phyloP scores from a whole-genome alignment of 2,329 filamentous ascomycete genomes.

The Aureobasidium melanogenum region DNA sequence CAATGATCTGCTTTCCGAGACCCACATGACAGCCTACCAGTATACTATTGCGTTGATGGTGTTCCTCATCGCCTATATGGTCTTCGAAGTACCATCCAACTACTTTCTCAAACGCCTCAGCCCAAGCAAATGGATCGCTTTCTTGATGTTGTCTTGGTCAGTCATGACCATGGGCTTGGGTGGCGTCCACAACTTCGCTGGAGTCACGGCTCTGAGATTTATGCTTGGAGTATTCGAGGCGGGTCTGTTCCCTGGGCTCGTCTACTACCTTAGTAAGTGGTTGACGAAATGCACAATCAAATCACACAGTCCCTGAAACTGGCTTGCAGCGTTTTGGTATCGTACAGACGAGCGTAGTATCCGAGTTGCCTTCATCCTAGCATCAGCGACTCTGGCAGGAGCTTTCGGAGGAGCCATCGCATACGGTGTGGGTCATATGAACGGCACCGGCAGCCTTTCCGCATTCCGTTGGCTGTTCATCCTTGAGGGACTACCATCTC shows the following conservation, averaged over 20 bases:
- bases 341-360: constrained; percentile 47
- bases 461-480: constrained; percentile 43
- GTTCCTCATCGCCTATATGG: constrained; percentile 24
- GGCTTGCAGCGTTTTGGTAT: constrained; percentile 39
- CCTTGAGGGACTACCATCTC: constrained; percentile 30
- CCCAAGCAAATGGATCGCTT: constrained; percentile 31
- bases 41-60: constrained; percentile 41
- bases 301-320: neutral
- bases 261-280: constrained; percentile 16
- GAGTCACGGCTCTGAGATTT: constrained; percentile 27
- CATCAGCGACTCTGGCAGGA: constrained; percentile 45
- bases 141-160: constrained; percentile 32
- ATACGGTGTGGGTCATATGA: constrained; percentile 39
- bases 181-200: constrained; percentile 26
- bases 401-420: constrained; percentile 49
- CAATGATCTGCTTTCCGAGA: constrained; percentile 55
- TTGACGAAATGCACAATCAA: neutral
- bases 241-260: constrained; percentile 28
- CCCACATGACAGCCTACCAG: constrained; percentile 52
- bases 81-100: constrained; percentile 32
- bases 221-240: constrained; percentile 33
- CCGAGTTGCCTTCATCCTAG: constrained; percentile 48
- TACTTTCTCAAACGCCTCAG: constrained; percentile 31
- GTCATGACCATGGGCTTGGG: constrained; percentile 30
- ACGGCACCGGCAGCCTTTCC: constrained; percentile 28